Evolutionary conservation across 2,329 filamentous ascomycete genomes (phyloP), one percentile per base, ranked within the genome.

Genomic region (Fusarium guadeloupense): DNA sequence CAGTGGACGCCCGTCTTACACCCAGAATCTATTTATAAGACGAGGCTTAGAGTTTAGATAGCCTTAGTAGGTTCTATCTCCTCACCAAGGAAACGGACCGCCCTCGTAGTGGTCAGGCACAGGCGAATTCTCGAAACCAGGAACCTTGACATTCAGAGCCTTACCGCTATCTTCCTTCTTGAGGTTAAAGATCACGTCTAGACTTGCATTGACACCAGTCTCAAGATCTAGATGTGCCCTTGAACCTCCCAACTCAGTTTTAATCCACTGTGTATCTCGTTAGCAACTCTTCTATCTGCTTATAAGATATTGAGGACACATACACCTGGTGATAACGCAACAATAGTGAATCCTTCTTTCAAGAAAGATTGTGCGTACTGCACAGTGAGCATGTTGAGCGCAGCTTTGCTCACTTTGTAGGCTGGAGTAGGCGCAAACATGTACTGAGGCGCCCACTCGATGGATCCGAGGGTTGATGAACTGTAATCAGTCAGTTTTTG

Each of bases 371-470:
- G 44, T 0, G 77, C 72, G 38, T 76, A 81, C 58, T 79, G 79
- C 0, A 76, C 71, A 1, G 78, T 82, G 33, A 83, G 59, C 75
- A 78, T 78, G 58, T 81, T 82, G 54, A 82, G 54, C 0, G 79
- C 79, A 0, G 80, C 74, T 58, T 83, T 83, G 23, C 76, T 73
- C 52, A 82, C 73, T 53, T 80, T 81, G 70, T 83, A 83, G 0
- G 77, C 72, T 1, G 77, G 77, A 0, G 58, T 44, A 0, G 73
- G 71, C 4, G 68, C 53, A 1, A 46, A 33, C 2, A 37, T 47
- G 48, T 57, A 76, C 5, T 38, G 40, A 1, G 61, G 12, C 0
- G 71, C 69, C 54, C 65, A 48, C 17, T 69, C 47, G 5, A 81
- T 76, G 1, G 80, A 81, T 5, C 42, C 42, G 10, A 45, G 3